These are phyloP conservation scores for Penicillium ochrochloron DNA, from an alignment of 495 filamentous ascomycete genomes.

Conservation along the genomic window DNA sequence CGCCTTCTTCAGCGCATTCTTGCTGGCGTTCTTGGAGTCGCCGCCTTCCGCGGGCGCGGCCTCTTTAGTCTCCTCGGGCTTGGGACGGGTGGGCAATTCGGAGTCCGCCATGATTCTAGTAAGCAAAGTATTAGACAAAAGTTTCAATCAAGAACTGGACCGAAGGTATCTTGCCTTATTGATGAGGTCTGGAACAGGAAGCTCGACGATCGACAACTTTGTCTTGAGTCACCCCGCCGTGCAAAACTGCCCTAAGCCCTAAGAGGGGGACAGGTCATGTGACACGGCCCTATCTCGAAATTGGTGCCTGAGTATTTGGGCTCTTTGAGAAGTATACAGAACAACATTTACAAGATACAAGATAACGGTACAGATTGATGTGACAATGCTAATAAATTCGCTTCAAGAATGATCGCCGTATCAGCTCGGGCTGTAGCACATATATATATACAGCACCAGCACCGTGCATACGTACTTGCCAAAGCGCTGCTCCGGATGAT, in stretches of 20 bases:
- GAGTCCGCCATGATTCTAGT: constrained; percentile 49
- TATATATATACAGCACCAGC: constrained; percentile 5
- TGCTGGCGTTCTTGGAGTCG: constrained; percentile 55
- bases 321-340: background rate
- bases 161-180: constrained; percentile 25
- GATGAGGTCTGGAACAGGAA: constrained; percentile 22
- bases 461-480: background rate
- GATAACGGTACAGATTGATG: background rate
- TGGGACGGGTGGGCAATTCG: constrained; percentile 53
- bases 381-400: constrained; percentile 3
- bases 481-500: background rate
- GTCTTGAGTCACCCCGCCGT: constrained; percentile 44
- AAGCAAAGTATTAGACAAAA: constrained; percentile 16
- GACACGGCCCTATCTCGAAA: constrained; percentile 8
- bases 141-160: background rate
- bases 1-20: constrained; percentile 69
- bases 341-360: background rate
- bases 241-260: constrained; percentile 47
- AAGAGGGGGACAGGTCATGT: constrained; percentile 46
- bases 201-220: constrained; percentile 26
- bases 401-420: background rate
- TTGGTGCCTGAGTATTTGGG: constrained; percentile 13
- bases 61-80: constrained; percentile 48
- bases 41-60: constrained; percentile 43
- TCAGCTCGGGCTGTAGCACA: background rate